Base-by-base conservation (phyloP, 805 yeast genomes). In the Candida pseudofarinosa region DNA sequence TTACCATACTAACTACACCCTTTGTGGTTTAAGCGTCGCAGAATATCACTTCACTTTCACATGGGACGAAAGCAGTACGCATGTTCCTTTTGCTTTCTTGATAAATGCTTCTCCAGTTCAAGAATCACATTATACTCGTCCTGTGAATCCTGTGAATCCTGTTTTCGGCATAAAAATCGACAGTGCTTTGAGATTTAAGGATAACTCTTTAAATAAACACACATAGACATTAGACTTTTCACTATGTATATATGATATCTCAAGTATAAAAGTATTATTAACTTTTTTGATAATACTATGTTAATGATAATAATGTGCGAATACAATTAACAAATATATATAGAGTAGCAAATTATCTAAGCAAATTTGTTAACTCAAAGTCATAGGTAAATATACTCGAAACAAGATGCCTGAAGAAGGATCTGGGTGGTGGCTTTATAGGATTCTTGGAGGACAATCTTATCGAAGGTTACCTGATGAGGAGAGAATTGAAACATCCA, bases 1-100 rank as follows among this genome's bases (percentile, higher is more conserved):
- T 45, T 93, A 93, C 61, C 99, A 93, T 56, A 83, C 97, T 1
- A 88, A 90, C 57, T 93, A 93, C 58, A 80, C 82, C 0, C 65
- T 90, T 2, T 65, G 84, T 42, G 99, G 99, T 0, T 65, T 91
- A 20, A 77, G 88, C 37, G 65, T 73, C 37, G 69, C 79, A 14
- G 85, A 81, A 50, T 67, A 80, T 51, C 41, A 47, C 14, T 73
- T 71, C 50, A 30, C 31, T 8, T 37, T 60, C 10, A 28, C 6
- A 6, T 38, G 39, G 3, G 33, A 19, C 16, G 28, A 31, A 6
- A 26, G 28, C 1, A 45, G 45, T 23, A 30, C 23, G n/a, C 3
- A 17, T 38, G 51, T 37, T 20, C 20, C 42, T 12, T 50, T 53
- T 40, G 62, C 59, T 4, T 59, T 51, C 44, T 40, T 47, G 10